Percentiles rank a stretch among this genome's conserved stretches.
Conservation (phyloP, 2,329 filamentous ascomycete species). For the Colletotrichum horii region DNA sequence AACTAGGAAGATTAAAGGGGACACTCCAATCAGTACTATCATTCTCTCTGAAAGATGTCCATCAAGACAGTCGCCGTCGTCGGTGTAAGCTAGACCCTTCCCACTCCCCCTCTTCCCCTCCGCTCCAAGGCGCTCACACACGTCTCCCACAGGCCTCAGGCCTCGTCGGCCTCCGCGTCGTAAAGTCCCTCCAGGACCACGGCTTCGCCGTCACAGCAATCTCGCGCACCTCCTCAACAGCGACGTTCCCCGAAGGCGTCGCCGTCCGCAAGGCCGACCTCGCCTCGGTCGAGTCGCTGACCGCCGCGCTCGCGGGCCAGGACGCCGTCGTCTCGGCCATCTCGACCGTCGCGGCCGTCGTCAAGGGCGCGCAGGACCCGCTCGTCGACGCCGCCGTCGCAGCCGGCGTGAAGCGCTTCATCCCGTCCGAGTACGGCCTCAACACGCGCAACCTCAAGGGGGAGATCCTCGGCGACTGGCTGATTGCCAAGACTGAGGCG, state of each 20-base stretch:
- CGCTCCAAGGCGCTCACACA: not conserved
- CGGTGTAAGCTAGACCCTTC: not conserved
- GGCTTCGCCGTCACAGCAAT: constrained; percentile 11
- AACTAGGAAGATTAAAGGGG: not conserved
- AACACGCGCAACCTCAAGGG: constrained; percentile 28
- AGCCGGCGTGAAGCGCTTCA: constrained; percentile 58
- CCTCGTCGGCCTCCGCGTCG: constrained; percentile 8
- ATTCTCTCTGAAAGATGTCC: not conserved
- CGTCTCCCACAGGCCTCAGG: constrained; percentile 5
- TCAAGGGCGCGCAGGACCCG: constrained; percentile 48
- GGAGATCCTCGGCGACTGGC: constrained; percentile 25
- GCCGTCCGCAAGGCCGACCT: constrained; percentile 8
- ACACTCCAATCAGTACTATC: accelerated
- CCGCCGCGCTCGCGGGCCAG: constrained; percentile 16
- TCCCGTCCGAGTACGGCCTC: constrained; percentile 56
- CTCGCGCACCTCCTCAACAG: not conserved
- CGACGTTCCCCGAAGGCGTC: constrained; percentile 1
- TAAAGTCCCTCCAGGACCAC: not conserved
- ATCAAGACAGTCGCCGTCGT: constrained; percentile 15
- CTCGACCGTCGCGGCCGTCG: constrained; percentile 31
- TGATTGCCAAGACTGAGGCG: constrained; percentile 15
- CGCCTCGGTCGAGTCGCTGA: constrained; percentile 4
- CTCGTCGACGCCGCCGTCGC: constrained; percentile 57
- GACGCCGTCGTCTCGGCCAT: constrained; percentile 46
- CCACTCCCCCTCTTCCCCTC: not conserved